Evolutionary conservation across 352 stramenopile genomes (phyloP).

Genomic region (Globisporangium viniferum): DNA sequence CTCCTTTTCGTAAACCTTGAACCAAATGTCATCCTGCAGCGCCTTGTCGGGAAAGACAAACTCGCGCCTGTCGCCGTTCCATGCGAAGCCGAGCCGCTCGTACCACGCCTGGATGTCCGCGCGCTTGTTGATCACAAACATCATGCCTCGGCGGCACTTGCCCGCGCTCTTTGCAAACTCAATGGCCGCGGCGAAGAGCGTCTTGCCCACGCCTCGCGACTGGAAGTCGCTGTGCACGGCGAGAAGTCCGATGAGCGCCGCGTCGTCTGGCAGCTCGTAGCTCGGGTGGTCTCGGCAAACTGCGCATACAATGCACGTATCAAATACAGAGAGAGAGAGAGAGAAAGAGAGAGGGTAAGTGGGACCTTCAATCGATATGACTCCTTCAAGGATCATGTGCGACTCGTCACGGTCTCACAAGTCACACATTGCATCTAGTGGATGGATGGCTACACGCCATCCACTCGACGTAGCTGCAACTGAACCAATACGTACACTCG

Average conservation of each 20-base stretch:
- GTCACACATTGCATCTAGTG: background rate
- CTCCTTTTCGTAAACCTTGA: slow-evolving; percentile 12
- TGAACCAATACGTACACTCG: slow-evolving; percentile 11
- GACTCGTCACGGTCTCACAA: background rate
- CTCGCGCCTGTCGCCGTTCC: slow-evolving; percentile 8
- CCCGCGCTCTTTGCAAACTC: slow-evolving; percentile 1
- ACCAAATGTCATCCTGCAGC: slow-evolving; percentile 13
- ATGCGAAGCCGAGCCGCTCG: slow-evolving; percentile 10
- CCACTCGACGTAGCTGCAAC: background rate
- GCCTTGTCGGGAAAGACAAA: slow-evolving; percentile 6
- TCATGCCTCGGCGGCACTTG: slow-evolving; percentile 2
- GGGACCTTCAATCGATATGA: background rate
- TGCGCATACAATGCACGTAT: background rate
- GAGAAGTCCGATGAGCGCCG: slow-evolving; percentile 6
- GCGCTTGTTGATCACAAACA: slow-evolving; percentile 17
- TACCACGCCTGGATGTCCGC: slow-evolving; percentile 11
- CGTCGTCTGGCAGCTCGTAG: slow-evolving; percentile 3
- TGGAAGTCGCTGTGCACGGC: slow-evolving; percentile 12
- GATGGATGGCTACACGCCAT: too few relatives aligned
- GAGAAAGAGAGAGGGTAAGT: background rate
- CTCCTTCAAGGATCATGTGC: background rate
- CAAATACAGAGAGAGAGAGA: background rate
- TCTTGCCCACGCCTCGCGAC: slow-evolving; percentile 6
- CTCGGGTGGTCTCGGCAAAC: slow-evolving; percentile 3
- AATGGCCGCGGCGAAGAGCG: slow-evolving; percentile 1